A percentile compares a stretch with the other conserved stretches of the same genome.
phyloP scores from a whole-genome alignment of 2,329 filamentous ascomycete species.

The Trichophyton rubrum region DNA sequence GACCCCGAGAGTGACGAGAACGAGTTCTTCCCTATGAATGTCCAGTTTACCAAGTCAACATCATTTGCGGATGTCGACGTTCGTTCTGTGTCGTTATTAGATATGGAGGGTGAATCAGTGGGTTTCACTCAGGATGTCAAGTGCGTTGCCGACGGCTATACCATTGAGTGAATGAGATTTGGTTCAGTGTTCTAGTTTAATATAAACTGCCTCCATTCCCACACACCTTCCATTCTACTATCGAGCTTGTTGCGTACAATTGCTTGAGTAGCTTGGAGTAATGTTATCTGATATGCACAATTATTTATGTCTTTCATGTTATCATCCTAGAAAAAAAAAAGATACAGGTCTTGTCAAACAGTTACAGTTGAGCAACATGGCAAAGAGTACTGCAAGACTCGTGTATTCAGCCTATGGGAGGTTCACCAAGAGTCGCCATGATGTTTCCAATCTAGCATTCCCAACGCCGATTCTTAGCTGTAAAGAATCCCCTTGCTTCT shows the following conservation, averaged over 20 bases:
- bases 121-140: constrained; percentile 36
- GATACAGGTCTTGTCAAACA: neutral
- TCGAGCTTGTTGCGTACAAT: neutral
- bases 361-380: neutral
- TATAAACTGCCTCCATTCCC: neutral
- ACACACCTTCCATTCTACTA: neutral
- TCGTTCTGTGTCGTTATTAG: constrained; percentile 30
- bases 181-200: neutral
- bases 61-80: constrained; percentile 93
- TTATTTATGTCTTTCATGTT: neutral
- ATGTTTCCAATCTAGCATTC: neutral
- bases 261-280: neutral
- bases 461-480: neutral
- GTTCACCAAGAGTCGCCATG: neutral
- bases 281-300: neutral
- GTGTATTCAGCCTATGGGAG: neutral
- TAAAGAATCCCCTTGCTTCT: neutral
- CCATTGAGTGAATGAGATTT: constrained; percentile 28
- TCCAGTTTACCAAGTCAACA: constrained; percentile 72
- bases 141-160: constrained; percentile 33
- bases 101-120: constrained; percentile 34
- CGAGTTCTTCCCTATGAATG: constrained; percentile 96
- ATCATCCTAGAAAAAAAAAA: neutral
- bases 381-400: neutral
- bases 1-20: constrained; percentile 73